Base-by-base conservation (phyloP, 2,329 filamentous ascomycete genomes). In the Arthrobotrys iridis region DNA sequence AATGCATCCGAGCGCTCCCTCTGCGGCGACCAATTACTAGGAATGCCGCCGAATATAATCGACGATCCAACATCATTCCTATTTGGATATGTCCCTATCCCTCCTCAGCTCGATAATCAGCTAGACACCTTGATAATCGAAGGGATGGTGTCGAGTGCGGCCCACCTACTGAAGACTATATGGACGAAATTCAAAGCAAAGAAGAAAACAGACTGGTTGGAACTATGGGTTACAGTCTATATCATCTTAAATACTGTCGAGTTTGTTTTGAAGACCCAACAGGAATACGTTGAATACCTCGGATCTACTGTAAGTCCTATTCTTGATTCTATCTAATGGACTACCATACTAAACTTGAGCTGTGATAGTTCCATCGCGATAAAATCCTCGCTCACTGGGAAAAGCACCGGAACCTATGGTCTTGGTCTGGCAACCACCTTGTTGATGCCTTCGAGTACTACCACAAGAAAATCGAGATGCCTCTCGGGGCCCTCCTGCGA, bases 301-400 rank as follows among this genome's bases (percentile, higher is more conserved):
- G 70, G 70, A 52, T 74, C 70, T 8, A 74, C 70, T 10, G 70
- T 74, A 67, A 50, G 67, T 30, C 13, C 33, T 18, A 45, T 15
- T 15, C 13, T 46, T 22, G 7, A 15, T 26, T 37, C 5, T 43
- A 13, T 35, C 28, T 41, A 11, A n/a, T 41, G 5, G 10, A 11
- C 26, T 20, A 33, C 18, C 2, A 8, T 24, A 15, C 41, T 46
- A 35, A 62, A 20, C 45, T 46, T 50, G 10, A 28, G 24, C 18
- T 8, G 2, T 46, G 40, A 18, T 18, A 74, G 70, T 74, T 74
- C 46, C 62, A 74, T 15, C 70, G 70, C n/a, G 70, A 74, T 55
- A 74, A 74, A 24, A 74, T 74, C 13, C 55, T 74, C 2, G 70
- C 70, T n/a, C 70, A 74, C 46, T 74, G 70, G 70, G 70, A 74